These are phyloP conservation scores for Metschnikowia drakensbergensis DNA, from an alignment of 805 yeast genomes.

Conservation along the genomic window DNA sequence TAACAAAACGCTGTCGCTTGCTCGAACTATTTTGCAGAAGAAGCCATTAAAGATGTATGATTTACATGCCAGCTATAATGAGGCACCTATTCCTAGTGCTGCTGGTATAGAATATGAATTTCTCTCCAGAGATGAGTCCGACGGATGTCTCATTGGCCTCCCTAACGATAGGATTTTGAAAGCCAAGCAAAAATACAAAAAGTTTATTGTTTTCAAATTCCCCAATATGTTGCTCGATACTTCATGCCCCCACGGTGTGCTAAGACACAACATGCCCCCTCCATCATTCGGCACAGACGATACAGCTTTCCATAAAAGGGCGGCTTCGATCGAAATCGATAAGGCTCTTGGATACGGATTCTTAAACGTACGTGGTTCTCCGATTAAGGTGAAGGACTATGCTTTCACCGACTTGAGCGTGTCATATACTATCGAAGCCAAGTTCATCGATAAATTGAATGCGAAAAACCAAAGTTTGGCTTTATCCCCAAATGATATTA, in stretches of 20 bases:
- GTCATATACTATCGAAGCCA: slow-evolving; percentile 52
- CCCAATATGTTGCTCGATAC: slow-evolving; percentile 53
- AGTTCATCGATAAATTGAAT: slow-evolving; percentile 45
- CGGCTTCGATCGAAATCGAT: slow-evolving; percentile 32
- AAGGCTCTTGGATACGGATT: slow-evolving; percentile 55
- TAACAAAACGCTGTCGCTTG: background rate
- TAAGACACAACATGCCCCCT: slow-evolving; percentile 41
- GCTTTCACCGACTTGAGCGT: slow-evolving; percentile 43
- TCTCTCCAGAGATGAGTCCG: slow-evolving; percentile 41
- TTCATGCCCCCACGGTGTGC: slow-evolving; percentile 43
- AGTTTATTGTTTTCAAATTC: slow-evolving; percentile 55
- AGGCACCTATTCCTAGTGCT: slow-evolving; percentile 46
- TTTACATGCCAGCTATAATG: slow-evolving; percentile 52
- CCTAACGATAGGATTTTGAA: slow-evolving; percentile 46
- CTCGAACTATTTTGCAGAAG: slow-evolving; percentile 35
- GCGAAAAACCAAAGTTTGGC: slow-evolving; percentile 28
- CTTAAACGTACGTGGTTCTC: slow-evolving; percentile 47
- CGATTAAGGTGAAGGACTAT: slow-evolving; percentile 48
- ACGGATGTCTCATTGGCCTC: slow-evolving; percentile 48
- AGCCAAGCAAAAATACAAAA: slow-evolving; percentile 50
- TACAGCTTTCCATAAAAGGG: slow-evolving; percentile 34
- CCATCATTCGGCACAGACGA: slow-evolving; percentile 41
- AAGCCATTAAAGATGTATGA: slow-evolving; percentile 60
- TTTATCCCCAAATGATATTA: slow-evolving; percentile 34
- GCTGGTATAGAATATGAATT: slow-evolving; percentile 47